Base-by-base conservation (phyloP, 306 rosid species). In the Boehmeria nivea region DNA sequence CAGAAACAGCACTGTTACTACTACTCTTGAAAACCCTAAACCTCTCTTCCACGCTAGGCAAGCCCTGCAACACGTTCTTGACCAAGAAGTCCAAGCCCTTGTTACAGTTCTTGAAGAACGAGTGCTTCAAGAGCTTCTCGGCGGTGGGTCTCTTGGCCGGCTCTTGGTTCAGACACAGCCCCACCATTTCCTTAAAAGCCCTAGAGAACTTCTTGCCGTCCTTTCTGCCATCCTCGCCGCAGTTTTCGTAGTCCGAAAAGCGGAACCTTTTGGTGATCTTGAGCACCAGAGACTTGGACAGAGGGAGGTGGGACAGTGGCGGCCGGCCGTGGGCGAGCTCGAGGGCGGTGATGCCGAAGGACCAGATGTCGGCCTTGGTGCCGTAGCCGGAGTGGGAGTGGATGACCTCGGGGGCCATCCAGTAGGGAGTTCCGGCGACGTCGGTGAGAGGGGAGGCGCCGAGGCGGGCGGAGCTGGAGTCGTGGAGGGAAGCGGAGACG, bases 381-480 rank as follows among this genome's bases (percentile, higher is more conserved):
- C 81, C 67, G 52, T 78, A 80, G 1, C 88, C 93, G 0, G 50
- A 67, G 31, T 78, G 81, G 0, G 86, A 83, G 48, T 81, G 81
- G 8, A 81, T 74, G 6, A 83, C 88, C 56, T 87, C 93, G 3
- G 88, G 84, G 2, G 88, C 88, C 86, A 81, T 81, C 93, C 84
- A 87, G 26, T 83, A 87, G 0, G 86, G 88, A 3, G 86, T 76
- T 12, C 83, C 86, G 0, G 78, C 72, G 3, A 87, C 27, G 40
- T 83, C 93, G 0, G 65, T 76, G 17, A 76, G 54, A 63, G 59
- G 26, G 20, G 73, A 75, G 1, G 61, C 36, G 60, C n/a, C 2
- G 74, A 61, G 18, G 62, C 43, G 34, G 6, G 31, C 34, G 2
- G 66, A 48, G 23, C 36, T 63, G 9, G 72, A 47, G 43, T 81